Evolutionary conservation across 2,329 filamentous ascomycete genomes (phyloP), one percentile per base, ranked within the genome.

Genomic region (Apiospora rasikravindrae): DNA sequence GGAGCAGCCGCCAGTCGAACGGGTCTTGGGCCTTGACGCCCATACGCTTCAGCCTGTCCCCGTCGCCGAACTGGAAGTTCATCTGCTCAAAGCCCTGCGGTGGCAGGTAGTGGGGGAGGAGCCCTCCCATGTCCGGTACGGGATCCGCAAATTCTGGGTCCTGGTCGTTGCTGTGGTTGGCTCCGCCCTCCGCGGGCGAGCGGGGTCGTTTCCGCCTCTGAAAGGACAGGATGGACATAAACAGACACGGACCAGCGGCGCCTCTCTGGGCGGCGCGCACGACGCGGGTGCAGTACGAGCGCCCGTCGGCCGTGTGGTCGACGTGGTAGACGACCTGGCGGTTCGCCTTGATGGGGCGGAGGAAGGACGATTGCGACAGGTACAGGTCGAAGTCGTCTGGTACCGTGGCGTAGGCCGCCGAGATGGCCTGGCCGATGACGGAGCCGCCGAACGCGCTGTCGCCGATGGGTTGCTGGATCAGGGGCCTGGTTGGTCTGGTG

Each of bases 331-430:
- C 22, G 1, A 74, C 68, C n/a, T 44, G 24, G 11, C 44, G 42
- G 16, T 71, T 37, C 1, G 64, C 71, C 24, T 61, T 71, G 14
- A 70, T 42, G 13, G 74, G 70, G 24, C 49, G 68, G 13, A 75
- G 57, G 66, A 74, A 75, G 4, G 75, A 73, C 2, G 74, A 76
- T 26, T 75, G 75, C 44, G 73, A 73, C 22, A 71, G 72, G 47
- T 74, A 73, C 2, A 72, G 44, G n/a, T 71, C 26, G 24, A 74
- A 74, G 7, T n/a, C 66, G 4, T 26, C 10, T 4, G 68, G 22
- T 11, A 75, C 73, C 11, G 74, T 76, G 0, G 73, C 57, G 26
- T n/a, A 69, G 42, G 73, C 73, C 24, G 75, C 73, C 16, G 73
- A 73, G n/a, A 75, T 42, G 16, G 74, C 73, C 61, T 75, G 73